Evolutionary conservation across 805 yeast genomes (phyloP).

Genomic region (Alloascoidea africana): DNA sequence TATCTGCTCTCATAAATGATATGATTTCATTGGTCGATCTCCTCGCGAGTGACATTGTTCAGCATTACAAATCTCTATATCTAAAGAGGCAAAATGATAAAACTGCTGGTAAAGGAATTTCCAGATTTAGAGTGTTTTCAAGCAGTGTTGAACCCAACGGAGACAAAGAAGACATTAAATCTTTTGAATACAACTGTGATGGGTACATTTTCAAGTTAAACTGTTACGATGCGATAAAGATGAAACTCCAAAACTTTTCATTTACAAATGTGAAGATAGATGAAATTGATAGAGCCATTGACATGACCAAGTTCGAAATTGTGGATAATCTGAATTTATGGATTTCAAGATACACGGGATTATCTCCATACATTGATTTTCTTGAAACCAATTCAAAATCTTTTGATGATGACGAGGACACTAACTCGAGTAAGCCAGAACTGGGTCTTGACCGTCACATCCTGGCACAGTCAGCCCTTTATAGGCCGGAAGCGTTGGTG

Average conservation of each 20-base stretch:
- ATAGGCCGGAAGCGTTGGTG: neutral
- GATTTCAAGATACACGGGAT: neutral
- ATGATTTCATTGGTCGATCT: constrained; percentile 4
- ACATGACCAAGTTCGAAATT: constrained; percentile 34
- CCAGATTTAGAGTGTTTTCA: neutral
- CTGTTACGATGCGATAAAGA: constrained; percentile 18
- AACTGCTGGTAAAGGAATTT: neutral
- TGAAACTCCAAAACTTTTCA: constrained; percentile 14
- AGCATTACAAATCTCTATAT: constrained; percentile 18
- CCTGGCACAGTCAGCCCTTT: neutral
- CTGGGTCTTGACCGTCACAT: neutral
- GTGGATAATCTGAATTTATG: constrained; percentile 32
- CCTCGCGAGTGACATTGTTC: constrained; percentile 9
- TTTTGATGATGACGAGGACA: too few species aligned
- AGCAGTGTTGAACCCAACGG: constrained; percentile 4
- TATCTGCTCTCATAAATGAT: neutral
- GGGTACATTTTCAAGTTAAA: constrained; percentile 16
- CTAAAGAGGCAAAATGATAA: constrained; percentile 14
- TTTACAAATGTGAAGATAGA: constrained; percentile 16
- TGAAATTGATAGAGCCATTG: constrained; percentile 12
- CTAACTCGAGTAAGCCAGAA: too few species aligned
- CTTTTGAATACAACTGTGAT: constrained; percentile 6
- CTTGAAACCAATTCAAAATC: neutral
- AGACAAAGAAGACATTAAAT: constrained; percentile 15
- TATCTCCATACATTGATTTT: neutral